Base-by-base conservation (phyloP, 2,329 filamentous ascomycete species). In the Nemania sp. region DNA sequence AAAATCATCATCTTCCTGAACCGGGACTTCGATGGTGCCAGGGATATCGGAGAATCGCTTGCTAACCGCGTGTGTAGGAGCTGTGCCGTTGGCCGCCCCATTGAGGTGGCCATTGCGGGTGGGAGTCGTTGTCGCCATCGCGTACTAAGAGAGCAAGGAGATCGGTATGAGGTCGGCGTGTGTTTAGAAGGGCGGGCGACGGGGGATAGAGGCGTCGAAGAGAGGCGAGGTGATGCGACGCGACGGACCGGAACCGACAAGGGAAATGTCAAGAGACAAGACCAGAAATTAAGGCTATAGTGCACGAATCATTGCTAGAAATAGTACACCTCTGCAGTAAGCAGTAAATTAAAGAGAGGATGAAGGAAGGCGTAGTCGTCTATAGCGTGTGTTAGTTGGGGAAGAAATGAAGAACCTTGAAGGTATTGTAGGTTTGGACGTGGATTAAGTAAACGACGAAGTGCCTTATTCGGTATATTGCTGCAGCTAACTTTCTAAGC, bases 11-110 rank as follows among this genome's bases (percentile, higher is more conserved):
- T 89, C 88, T 69, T 85, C 85, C 72, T 89, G 87, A 8, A 90
- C 88, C 18, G 89, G 89, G 68, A 91, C 88, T 74, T 91, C 89
- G 78, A 91, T 89, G 55, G 88, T 86, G 18, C 85, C 83, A 60
- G 89, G 88, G 69, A 91, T 89, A 72, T 90, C 87, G 68, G 87
- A 86, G 77, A 90, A 91, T 72, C 89, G 87, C 73, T 82, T 85
- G 81, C 85, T 87, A 67, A 79, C 80, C 13, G 83, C 82, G 24
- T 73, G 73, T 54, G 75, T 74, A 56, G 73, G 52, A 27, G 76
- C 70, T 61, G 79, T 73, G 65, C 82, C 82, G 70, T 85, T 83
- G 53, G 77, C 73, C 47, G 77, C 76, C 62, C 84, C 84, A 66
- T 85, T 84, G 64, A 79, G 72, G 70, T 80, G 75, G 70, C 83